phyloP scores from a whole-genome alignment of 306 rosid species.

The Sicyos edulis region DNA sequence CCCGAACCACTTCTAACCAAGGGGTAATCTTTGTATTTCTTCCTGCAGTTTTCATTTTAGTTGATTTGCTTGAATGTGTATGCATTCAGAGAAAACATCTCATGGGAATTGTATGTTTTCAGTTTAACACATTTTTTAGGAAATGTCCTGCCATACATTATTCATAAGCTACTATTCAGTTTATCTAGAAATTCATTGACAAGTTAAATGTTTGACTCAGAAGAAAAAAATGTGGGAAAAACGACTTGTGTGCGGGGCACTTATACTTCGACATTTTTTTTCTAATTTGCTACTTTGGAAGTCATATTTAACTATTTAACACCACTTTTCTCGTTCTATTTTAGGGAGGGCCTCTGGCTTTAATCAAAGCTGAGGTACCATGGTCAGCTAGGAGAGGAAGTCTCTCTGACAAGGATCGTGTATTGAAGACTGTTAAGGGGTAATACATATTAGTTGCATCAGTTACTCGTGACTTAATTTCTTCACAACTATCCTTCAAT shows the following conservation, averaged over 20 bases:
- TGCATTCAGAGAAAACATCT: neutral
- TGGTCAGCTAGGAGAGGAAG: constrained; percentile 89
- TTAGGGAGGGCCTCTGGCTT: constrained; percentile 74
- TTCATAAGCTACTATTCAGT: neutral
- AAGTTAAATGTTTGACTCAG: neutral
- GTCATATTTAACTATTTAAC: constrained; percentile 1
- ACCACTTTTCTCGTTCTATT: constrained; percentile 15
- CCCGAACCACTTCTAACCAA: constrained; percentile 31
- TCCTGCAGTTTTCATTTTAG: neutral
- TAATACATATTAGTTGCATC: constrained; percentile 25
- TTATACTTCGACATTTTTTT: neutral
- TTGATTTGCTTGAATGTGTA: neutral
- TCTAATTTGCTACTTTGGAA: constrained; percentile 1
- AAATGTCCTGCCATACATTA: neutral
- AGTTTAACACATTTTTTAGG: neutral
- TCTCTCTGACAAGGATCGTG: constrained; percentile 87
- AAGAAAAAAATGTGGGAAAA: neutral
- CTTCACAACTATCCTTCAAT: neutral
- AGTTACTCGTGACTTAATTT: neutral
- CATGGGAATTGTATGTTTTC: neutral
- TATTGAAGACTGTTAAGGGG: constrained; percentile 93
- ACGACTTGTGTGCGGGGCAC: neutral
- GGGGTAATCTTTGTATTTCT: constrained; percentile 41
- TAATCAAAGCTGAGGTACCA: constrained; percentile 85
- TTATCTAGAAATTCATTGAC: neutral